Percentiles rank a stretch among this genome's conserved stretches.
phyloP scores from a whole-genome alignment of 306 rosid genomes.

The Cucurbita pepo region DNA sequence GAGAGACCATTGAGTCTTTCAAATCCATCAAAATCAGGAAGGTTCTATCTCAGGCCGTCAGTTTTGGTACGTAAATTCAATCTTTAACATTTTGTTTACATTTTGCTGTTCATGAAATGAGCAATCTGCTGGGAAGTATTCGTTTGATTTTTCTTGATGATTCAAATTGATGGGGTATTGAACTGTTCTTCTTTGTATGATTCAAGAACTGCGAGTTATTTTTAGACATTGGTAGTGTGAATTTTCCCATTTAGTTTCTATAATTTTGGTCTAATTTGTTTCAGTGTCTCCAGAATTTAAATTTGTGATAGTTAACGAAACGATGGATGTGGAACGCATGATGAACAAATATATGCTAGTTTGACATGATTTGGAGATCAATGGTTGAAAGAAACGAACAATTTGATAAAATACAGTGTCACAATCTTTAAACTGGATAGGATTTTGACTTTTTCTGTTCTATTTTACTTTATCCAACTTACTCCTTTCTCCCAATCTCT shows the following conservation, averaged over 20 bases:
- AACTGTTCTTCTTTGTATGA: background rate
- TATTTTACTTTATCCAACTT: background rate
- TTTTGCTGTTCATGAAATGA: background rate
- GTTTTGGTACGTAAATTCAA: conserved; percentile 27
- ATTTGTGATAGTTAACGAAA: background rate
- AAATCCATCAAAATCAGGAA: conserved; percentile 45
- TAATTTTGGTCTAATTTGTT: background rate
- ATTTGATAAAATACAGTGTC: background rate
- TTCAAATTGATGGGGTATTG: background rate
- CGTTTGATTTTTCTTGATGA: background rate
- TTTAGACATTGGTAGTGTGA: background rate
- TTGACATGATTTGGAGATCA: background rate
- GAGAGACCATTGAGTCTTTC: conserved; percentile 30
- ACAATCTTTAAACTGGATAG: background rate
- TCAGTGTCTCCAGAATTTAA: background rate
- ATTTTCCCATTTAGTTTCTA: background rate
- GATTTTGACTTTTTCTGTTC: background rate
- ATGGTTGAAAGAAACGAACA: background rate
- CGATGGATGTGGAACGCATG: background rate
- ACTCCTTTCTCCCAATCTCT: background rate
- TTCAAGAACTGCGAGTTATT: background rate
- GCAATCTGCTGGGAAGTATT: background rate
- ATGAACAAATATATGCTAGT: background rate
- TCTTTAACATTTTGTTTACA: background rate
- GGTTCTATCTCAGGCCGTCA: conserved; percentile 28